Conservation (phyloP, 768 basidiomycete species). For the Tylopilus sp. region DNA sequence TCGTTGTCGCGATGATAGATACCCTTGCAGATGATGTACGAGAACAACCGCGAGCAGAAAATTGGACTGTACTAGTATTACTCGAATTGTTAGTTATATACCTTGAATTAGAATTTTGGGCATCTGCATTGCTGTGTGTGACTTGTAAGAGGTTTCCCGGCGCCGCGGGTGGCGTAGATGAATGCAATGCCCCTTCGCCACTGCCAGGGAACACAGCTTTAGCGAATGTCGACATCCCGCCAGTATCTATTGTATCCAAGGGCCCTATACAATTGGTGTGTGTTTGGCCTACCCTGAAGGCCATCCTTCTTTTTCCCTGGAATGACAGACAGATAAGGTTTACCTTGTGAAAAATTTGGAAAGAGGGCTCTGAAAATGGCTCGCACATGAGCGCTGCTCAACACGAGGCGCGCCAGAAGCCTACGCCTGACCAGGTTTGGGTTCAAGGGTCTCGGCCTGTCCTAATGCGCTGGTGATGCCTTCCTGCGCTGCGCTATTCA, state of each 20-base stretch:
- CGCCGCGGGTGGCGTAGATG: slow-evolving; percentile 14
- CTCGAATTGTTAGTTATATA: slow-evolving; percentile 32
- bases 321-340: slow-evolving; percentile 20
- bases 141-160: background rate
- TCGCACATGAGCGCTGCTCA: background rate
- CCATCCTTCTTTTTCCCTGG: slow-evolving; percentile 9
- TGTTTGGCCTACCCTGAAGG: slow-evolving; percentile 17
- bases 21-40: slow-evolving; percentile 28
- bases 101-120: slow-evolving; percentile 36
- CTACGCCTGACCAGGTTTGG: slow-evolving; percentile 15
- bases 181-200: slow-evolving; percentile 15
- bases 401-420: slow-evolving; percentile 33
- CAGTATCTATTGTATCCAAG: slow-evolving; percentile 6
- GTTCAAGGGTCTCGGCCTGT: slow-evolving; percentile 10
- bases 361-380: slow-evolving; percentile 4
- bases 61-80: slow-evolving; percentile 33
- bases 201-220: slow-evolving; percentile 18
- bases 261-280: slow-evolving; percentile 6
- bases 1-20: slow-evolving; percentile 34
- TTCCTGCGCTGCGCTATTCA: background rate
- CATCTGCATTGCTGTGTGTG: background rate
- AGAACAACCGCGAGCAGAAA: slow-evolving; percentile 26
- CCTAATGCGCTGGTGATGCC: background rate
- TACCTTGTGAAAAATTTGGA: slow-evolving; percentile 7
- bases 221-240: slow-evolving; percentile 17